Evolutionary conservation across 441 rosid genomes (phyloP).

Genomic region (Populus hybrid): DNA sequence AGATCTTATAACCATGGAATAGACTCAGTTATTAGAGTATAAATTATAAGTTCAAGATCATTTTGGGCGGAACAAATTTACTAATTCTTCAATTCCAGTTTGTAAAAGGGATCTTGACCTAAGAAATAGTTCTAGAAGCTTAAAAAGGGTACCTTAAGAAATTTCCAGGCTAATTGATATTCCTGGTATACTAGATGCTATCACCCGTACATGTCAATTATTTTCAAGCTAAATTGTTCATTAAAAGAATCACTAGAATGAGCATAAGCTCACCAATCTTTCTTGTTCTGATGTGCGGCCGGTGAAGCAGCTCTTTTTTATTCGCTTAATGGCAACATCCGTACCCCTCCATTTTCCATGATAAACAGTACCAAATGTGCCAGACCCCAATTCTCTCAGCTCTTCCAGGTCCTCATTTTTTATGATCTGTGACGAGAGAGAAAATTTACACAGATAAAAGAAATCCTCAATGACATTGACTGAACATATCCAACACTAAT

Average conservation of each 20-base stretch:
- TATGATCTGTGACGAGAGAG: constrained; percentile 41
- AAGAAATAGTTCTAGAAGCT: neutral
- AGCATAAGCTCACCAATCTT: constrained; percentile 37
- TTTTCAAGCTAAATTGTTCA: neutral
- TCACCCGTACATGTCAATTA: neutral
- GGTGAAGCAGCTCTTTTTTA: constrained; percentile 76
- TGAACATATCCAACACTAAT: neutral
- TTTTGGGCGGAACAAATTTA: neutral
- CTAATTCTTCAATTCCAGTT: constrained; percentile 5
- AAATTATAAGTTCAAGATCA: neutral
- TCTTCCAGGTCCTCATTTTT: constrained; percentile 87
- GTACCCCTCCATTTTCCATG: constrained; percentile 56
- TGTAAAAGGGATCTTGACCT: constrained; percentile 4
- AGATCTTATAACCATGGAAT: neutral
- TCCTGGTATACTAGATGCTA: neutral
- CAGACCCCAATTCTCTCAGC: constrained; percentile 3
- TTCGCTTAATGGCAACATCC: constrained; percentile 86
- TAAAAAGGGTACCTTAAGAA: neutral
- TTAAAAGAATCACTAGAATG: neutral
- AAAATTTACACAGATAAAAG: neutral
- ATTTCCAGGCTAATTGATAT: neutral
- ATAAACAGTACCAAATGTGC: too few relatives aligned
- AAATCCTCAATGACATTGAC: neutral
- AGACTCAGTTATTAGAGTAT: neutral
- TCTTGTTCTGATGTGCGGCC: constrained; percentile 86